phyloP scores from a whole-genome alignment of 2,329 filamentous ascomycete species.

The Pseudogymnoascus sp. region DNA sequence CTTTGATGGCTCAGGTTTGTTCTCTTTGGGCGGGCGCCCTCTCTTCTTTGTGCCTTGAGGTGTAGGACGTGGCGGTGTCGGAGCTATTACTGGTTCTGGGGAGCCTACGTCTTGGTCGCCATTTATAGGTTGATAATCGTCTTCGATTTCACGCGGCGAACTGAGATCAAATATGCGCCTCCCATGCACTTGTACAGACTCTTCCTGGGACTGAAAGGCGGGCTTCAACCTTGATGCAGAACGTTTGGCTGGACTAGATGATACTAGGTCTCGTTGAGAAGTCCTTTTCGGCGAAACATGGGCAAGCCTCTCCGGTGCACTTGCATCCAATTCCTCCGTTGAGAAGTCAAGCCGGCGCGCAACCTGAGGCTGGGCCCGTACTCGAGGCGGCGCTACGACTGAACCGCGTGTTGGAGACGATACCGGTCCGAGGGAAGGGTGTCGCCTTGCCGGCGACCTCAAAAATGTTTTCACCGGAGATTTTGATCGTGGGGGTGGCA shows the following conservation, averaged over 20 bases:
- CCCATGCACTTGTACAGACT: neutral
- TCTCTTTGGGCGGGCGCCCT: constrained; percentile 14
- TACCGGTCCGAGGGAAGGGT: constrained; percentile 24
- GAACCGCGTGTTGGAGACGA: constrained; percentile 25
- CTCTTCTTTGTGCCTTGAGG: constrained; percentile 17
- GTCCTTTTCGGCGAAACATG: neutral
- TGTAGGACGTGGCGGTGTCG: constrained; percentile 13
- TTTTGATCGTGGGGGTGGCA: constrained; percentile 27
- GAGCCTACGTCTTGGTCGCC: neutral
- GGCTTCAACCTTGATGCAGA: neutral
- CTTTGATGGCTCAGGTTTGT: constrained; percentile 8
- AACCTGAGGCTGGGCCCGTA: constrained; percentile 20
- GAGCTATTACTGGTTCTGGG: neutral
- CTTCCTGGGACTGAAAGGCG: neutral
- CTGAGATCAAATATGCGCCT: neutral
- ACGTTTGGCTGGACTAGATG: neutral
- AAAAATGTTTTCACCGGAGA: constrained; percentile 29
- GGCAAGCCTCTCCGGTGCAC: constrained; percentile 2
- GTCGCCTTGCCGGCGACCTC: constrained; percentile 27
- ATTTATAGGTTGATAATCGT: neutral
- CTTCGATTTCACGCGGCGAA: neutral
- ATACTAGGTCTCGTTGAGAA: constrained; percentile 17
- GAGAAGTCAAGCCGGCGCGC: constrained; percentile 27
- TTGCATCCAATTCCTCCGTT: constrained; percentile 17
- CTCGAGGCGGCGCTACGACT: constrained; percentile 20